Conservation (phyloP, 441 rosid genomes). For the Gossypium armourianum region DNA sequence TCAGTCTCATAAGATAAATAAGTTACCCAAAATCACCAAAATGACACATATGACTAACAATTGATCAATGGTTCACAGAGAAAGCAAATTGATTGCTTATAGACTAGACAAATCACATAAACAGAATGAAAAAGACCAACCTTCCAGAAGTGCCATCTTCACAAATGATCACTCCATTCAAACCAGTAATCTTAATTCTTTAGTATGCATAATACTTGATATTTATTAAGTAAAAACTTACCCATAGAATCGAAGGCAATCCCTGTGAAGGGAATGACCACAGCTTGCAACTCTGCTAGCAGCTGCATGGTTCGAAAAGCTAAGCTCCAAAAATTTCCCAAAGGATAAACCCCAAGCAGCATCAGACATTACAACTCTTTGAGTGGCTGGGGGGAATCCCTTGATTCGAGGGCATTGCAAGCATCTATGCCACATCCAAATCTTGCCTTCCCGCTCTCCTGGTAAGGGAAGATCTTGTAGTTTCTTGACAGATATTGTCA, state of each 20-base stretch:
- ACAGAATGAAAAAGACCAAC: neutral
- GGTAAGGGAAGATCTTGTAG: slow-evolving; percentile 36
- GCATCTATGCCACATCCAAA: slow-evolving; percentile 88
- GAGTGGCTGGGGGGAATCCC: slow-evolving; percentile 70
- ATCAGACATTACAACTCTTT: slow-evolving; percentile 68
- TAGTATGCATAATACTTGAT: neutral
- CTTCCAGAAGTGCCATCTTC: slow-evolving; percentile 3
- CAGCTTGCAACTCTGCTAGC: slow-evolving; percentile 79
- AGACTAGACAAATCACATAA: neutral
- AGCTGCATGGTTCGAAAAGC: slow-evolving; percentile 75
- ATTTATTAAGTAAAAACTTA: slow-evolving; percentile 23
- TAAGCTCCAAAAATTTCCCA: slow-evolving; percentile 72
- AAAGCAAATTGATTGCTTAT: neutral
- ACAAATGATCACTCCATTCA: neutral
- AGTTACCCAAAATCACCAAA: neutral
- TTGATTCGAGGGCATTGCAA: slow-evolving; percentile 53
- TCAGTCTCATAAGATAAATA: neutral
- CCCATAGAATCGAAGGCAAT: slow-evolving; percentile 81
- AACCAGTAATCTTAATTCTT: neutral
- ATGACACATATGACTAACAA: neutral
- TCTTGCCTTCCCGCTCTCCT: slow-evolving; percentile 68
- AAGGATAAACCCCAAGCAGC: slow-evolving; percentile 77
- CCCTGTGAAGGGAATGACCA: slow-evolving; percentile 79
- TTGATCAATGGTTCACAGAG: neutral
- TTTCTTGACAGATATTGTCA: slow-evolving; percentile 70